Percentiles rank a stretch among this genome's conserved stretches.
Conservation (phyloP, 2,329 filamentous ascomycete species). For the Fusarium albosuccineum region DNA sequence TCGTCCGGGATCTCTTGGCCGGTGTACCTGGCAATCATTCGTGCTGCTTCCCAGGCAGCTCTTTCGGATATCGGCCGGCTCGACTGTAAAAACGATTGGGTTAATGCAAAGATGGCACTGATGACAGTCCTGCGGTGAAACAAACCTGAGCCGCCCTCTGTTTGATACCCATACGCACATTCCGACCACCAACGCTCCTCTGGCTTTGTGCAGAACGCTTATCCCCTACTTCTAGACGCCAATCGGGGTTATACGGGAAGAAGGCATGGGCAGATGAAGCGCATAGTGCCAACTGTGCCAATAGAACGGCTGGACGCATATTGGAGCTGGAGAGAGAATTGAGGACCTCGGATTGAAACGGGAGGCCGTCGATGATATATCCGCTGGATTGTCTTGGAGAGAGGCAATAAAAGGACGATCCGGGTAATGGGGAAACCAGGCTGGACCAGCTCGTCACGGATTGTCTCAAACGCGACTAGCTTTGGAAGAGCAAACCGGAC, state of each 20-base stretch:
- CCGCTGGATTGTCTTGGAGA: slow-evolving; percentile 10
- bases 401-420: slow-evolving; percentile 17
- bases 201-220: slow-evolving; percentile 39
- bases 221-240: slow-evolving; percentile 49
- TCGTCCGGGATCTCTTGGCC: slow-evolving; percentile 30
- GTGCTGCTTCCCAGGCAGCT: slow-evolving; percentile 55
- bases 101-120: slow-evolving; percentile 26
- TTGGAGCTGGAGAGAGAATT: slow-evolving; percentile 35
- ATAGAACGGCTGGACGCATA: slow-evolving; percentile 57
- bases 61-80: slow-evolving; percentile 50
- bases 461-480: slow-evolving; percentile 37
- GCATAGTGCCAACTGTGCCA: slow-evolving; percentile 64
- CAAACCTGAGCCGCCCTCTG: slow-evolving; percentile 53
- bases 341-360: slow-evolving; percentile 17
- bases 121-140: slow-evolving; percentile 20
- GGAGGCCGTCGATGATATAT: slow-evolving; percentile 25
- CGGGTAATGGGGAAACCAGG: slow-evolving; percentile 26
- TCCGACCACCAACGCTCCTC: slow-evolving; percentile 37
- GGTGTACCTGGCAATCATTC: slow-evolving; percentile 57
- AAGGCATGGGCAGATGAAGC: slow-evolving; percentile 61
- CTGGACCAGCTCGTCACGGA: slow-evolving; percentile 35
- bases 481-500: slow-evolving; percentile 18
- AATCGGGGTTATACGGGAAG: slow-evolving; percentile 59
- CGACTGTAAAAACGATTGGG: slow-evolving; percentile 45
- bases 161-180: slow-evolving; percentile 58